These are phyloP conservation scores for Fusarium goolgardi DNA, from an alignment of 2,329 filamentous ascomycete species.

Conservation along the genomic window DNA sequence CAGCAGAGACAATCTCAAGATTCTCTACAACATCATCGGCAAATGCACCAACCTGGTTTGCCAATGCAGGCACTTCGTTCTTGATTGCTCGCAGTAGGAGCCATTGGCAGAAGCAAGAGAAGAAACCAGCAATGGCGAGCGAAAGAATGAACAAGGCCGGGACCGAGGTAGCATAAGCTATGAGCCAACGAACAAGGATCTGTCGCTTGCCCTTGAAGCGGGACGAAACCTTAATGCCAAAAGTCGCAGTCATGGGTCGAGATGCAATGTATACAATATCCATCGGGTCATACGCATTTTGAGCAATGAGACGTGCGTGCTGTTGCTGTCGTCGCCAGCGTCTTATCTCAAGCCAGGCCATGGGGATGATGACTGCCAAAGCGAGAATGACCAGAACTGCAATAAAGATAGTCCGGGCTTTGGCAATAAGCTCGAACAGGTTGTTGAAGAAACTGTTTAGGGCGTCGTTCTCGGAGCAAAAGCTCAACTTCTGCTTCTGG, in stretches of 20 bases:
- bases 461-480: slow-evolving; percentile 87
- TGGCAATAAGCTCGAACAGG: slow-evolving; percentile 73
- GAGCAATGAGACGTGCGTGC: slow-evolving; percentile 73
- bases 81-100: slow-evolving; percentile 79
- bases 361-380: slow-evolving; percentile 77
- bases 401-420: slow-evolving; percentile 80
- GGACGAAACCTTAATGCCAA: slow-evolving; percentile 76
- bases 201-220: slow-evolving; percentile 74
- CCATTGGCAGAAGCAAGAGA: slow-evolving; percentile 85
- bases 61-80: slow-evolving; percentile 79
- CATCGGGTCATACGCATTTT: slow-evolving; percentile 79
- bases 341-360: slow-evolving; percentile 83
- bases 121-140: slow-evolving; percentile 82
- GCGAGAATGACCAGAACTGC: slow-evolving; percentile 79
- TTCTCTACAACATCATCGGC: slow-evolving; percentile 80
- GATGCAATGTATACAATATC: slow-evolving; percentile 91
- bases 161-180: slow-evolving; percentile 87
- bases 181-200: slow-evolving; percentile 81
- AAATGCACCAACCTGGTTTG: slow-evolving; percentile 80
- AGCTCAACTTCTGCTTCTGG: slow-evolving; percentile 81
- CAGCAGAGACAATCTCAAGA: slow-evolving; percentile 76
- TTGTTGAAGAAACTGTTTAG: slow-evolving; percentile 86
- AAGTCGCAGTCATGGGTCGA: slow-evolving; percentile 77
- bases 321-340: slow-evolving; percentile 79
- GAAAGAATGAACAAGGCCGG: slow-evolving; percentile 88